These are phyloP conservation scores for Lentinus brumalis DNA, from an alignment of 768 basidiomycete genomes.

Conservation along the genomic window DNA sequence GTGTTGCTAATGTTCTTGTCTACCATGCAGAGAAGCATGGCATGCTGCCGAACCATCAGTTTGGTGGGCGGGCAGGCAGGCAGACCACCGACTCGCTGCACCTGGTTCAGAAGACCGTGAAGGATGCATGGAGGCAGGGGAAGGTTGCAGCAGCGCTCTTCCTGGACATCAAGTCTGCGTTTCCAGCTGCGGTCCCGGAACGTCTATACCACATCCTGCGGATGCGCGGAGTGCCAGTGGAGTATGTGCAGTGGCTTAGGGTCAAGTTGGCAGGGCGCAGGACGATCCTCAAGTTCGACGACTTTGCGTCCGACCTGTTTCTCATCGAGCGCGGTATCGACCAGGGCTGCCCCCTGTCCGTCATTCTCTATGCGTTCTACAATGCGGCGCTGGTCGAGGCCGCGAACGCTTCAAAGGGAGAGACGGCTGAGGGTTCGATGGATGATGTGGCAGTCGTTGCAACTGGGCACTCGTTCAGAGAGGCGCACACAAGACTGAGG, in stretches of 20 bases:
- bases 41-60: too few relatives aligned
- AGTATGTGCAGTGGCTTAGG: conserved; percentile 20
- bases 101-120: too few relatives aligned
- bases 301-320: conserved; percentile 23
- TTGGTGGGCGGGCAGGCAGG: too few relatives aligned
- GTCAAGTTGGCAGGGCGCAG: conserved; percentile 20
- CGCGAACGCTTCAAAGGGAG: conserved; percentile 13
- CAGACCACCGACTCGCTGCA: too few relatives aligned
- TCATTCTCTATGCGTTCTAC: conserved; percentile 35
- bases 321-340: conserved; percentile 30
- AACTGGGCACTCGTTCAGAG: conserved; percentile 3
- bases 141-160: too few relatives aligned
- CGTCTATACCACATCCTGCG: too few relatives aligned
- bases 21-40: too few relatives aligned
- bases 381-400: conserved; percentile 28
- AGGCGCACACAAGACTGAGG: conserved; percentile 1
- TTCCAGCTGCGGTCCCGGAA: too few relatives aligned
- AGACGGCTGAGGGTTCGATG: conserved; percentile 13
- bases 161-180: too few relatives aligned
- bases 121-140: too few relatives aligned
- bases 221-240: conserved; percentile 19
- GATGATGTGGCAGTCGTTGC: conserved; percentile 20
- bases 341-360: conserved; percentile 37
- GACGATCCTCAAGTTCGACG: conserved; percentile 29
- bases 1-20: too few relatives aligned